These are phyloP conservation scores for Plasmopara viticola DNA, from an alignment of 352 stramenopile species.

Conservation along the genomic window DNA sequence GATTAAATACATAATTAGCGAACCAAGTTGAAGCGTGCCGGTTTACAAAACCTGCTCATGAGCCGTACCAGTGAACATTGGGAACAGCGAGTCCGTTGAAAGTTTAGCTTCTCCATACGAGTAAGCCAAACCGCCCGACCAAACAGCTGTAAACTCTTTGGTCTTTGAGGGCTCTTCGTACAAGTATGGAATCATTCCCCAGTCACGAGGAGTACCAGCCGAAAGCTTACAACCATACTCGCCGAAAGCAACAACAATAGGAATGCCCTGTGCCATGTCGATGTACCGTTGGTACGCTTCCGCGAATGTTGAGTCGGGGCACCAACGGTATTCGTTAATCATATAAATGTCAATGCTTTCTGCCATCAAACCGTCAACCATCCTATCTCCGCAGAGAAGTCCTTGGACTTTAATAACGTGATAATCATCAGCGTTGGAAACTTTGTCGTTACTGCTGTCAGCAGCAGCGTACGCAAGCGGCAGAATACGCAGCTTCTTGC, in stretches of 20 bases:
- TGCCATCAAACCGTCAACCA: conserved; percentile 72
- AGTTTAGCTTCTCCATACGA: conserved; percentile 84
- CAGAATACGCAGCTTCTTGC: conserved; percentile 74
- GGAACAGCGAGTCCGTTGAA: conserved; percentile 54
- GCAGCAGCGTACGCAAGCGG: conserved; percentile 76
- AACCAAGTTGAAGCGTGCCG: not conserved
- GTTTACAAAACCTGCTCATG: not conserved
- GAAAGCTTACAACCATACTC: conserved; percentile 78
- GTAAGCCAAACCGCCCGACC: conserved; percentile 77
- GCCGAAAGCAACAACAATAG: conserved; percentile 73
- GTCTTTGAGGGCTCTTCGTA: conserved; percentile 64
- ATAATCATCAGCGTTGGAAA: conserved; percentile 69
- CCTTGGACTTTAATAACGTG: conserved; percentile 79
- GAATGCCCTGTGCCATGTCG: conserved; percentile 63
- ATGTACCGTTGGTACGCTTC: conserved; percentile 72
- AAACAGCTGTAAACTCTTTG: conserved; percentile 68
- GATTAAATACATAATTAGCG: conserved; percentile 11
- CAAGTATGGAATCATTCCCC: conserved; percentile 76
- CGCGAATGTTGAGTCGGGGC: conserved; percentile 53
- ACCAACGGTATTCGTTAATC: conserved; percentile 88
- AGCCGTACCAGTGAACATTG: conserved; percentile 69
- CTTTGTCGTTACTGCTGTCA: conserved; percentile 62
- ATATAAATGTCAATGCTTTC: conserved; percentile 86
- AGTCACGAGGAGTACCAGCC: conserved; percentile 38
- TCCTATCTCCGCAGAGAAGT: conserved; percentile 76